Evolutionary conservation across 306 rosid genomes (phyloP).

Genomic region (Psophocarpus tetragonolobus): DNA sequence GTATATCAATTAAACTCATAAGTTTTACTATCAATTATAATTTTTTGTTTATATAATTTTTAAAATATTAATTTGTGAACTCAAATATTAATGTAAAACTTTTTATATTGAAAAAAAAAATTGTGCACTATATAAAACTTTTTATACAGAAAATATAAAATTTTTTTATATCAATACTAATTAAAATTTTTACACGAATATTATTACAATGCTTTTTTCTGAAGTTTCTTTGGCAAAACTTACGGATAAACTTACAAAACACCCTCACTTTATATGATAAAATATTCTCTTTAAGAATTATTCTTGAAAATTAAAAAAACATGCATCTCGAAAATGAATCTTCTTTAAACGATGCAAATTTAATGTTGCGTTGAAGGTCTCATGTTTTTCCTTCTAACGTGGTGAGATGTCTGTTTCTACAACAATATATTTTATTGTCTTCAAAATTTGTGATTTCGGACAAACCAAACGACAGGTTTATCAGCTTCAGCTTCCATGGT

Average conservation of each 20-base stretch:
- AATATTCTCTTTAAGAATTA: not conserved
- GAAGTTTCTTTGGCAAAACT: too few relatives aligned
- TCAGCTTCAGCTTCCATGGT: slow-evolving; percentile 38
- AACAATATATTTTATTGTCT: slow-evolving; percentile 40
- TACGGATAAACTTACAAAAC: not conserved
- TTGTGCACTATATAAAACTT: too few relatives aligned
- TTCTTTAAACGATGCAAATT: slow-evolving; percentile 62
- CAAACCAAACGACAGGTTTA: slow-evolving; percentile 44
- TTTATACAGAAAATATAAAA: too few relatives aligned
- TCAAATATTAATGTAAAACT: too few relatives aligned
- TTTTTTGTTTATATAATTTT: too few relatives aligned
- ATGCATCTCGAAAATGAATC: slow-evolving; percentile 71
- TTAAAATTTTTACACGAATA: too few relatives aligned
- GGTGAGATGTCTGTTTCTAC: slow-evolving; percentile 88
- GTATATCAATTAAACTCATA: too few relatives aligned
- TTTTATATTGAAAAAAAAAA: too few relatives aligned
- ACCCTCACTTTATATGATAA: not conserved
- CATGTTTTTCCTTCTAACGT: slow-evolving; percentile 61
- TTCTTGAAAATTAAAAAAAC: slow-evolving; percentile 16
- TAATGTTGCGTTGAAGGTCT: slow-evolving; percentile 61
- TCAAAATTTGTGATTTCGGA: slow-evolving; percentile 42
- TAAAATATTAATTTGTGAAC: too few relatives aligned
- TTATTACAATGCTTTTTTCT: too few relatives aligned
- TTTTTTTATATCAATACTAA: too few relatives aligned
- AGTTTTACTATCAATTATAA: too few relatives aligned